Conservation (phyloP, 208 protist species). For the Blastocrithidia nonstop region DNA sequence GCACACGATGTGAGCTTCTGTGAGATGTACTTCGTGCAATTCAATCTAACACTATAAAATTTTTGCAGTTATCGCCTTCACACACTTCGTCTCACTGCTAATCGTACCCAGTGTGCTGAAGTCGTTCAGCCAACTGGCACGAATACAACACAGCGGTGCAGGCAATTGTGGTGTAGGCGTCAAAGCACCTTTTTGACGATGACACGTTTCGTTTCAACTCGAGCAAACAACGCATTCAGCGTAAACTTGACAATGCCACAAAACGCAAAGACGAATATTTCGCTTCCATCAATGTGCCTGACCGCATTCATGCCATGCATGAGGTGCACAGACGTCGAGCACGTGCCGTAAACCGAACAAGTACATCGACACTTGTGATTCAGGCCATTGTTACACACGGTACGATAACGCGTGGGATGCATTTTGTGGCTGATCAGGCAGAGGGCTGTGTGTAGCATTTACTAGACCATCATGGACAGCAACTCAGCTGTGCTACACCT, state of each 20-base stretch:
- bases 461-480: conserved; percentile 65
- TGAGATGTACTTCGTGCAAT: too few relatives aligned
- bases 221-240: conserved; percentile 28
- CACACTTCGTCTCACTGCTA: too few relatives aligned
- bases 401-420: conserved; percentile 55
- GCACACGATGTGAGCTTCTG: too few relatives aligned
- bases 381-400: conserved; percentile 62
- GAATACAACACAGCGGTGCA: conserved; percentile 58
- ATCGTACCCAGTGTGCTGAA: too few relatives aligned
- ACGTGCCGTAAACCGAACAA: conserved; percentile 42
- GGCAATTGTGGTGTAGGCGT: conserved; percentile 72
- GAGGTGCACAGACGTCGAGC: not conserved
- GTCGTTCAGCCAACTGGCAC: too few relatives aligned
- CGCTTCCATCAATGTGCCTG: conserved; percentile 15
- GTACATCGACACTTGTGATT: conserved; percentile 52
- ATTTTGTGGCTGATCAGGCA: conserved; percentile 77
- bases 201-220: conserved; percentile 59
- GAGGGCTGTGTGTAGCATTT: conserved; percentile 60
- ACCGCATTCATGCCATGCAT: conserved; percentile 21
- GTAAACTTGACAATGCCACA: conserved; percentile 14
- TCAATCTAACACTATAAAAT: too few relatives aligned
- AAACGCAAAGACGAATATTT: conserved; percentile 13
- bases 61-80: too few relatives aligned
- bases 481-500: conserved; percentile 34
- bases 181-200: conserved; percentile 83